Conservation (phyloP, 331 rosid species). For the Phaseolus coccineus region DNA sequence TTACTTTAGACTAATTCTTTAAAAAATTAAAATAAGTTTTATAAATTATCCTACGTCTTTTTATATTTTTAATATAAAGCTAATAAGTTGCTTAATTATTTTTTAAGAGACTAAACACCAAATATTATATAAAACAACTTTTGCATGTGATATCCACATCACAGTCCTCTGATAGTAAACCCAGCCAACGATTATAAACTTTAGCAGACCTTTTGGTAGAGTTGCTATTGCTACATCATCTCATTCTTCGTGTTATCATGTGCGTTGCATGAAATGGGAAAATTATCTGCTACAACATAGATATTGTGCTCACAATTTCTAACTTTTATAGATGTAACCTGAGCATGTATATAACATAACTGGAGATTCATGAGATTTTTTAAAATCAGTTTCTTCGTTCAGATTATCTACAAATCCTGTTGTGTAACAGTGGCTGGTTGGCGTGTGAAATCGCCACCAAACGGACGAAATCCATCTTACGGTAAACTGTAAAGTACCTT, state of each 20-base stretch:
- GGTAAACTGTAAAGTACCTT: background rate
- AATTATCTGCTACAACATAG: background rate
- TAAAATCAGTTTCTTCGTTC: background rate
- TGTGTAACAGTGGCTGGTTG: background rate
- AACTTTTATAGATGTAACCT: background rate
- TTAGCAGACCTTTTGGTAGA: background rate
- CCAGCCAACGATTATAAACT: background rate
- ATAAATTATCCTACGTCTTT: background rate
- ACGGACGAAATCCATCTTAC: conserved; percentile 5
- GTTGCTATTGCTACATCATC: background rate
- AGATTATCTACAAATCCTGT: background rate
- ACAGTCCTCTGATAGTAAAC: background rate
- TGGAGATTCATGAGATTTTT: background rate
- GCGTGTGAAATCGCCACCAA: background rate
- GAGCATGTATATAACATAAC: background rate
- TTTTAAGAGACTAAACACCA: background rate
- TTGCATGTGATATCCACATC: background rate
- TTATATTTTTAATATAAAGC: background rate
- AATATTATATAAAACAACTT: background rate
- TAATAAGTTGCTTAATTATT: background rate
- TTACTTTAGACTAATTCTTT: too few relatives aligned
- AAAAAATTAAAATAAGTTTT: too few relatives aligned
- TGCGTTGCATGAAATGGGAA: conserved; percentile 2
- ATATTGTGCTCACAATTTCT: background rate
- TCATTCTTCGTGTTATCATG: background rate